These are phyloP conservation scores for Nitzschia sp. DNA, from an alignment of 108 stramenopile genomes.

Conservation along the genomic window DNA sequence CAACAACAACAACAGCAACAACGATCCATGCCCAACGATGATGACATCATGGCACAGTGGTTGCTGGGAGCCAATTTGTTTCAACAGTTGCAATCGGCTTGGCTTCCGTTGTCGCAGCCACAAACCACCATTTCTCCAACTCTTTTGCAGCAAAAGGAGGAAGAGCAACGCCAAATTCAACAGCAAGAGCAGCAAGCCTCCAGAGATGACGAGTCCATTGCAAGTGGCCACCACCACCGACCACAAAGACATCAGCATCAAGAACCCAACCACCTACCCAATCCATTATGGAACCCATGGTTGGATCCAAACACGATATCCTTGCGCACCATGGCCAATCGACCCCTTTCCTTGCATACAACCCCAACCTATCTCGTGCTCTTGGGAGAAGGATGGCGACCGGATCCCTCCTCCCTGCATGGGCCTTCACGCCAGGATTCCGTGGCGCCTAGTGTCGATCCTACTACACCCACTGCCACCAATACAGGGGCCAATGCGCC, in stretches of 20 bases:
- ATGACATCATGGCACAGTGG: slow-evolving; percentile 15
- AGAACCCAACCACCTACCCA: background rate
- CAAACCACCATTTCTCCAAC: slow-evolving; percentile 20
- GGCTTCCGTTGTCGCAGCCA: slow-evolving; percentile 31
- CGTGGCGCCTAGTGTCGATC: background rate
- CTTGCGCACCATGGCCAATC: slow-evolving; percentile 33
- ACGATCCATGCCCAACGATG: slow-evolving; percentile 2
- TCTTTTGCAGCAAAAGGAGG: background rate
- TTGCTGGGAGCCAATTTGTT: slow-evolving; percentile 29
- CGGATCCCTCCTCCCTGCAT: background rate
- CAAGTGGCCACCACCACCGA: slow-evolving; percentile 11
- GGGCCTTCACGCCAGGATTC: background rate
- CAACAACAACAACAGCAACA: background rate
- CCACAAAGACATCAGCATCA: background rate
- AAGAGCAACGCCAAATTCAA: background rate
- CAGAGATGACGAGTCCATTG: slow-evolving; percentile 1
- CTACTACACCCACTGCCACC: background rate
- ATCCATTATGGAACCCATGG: slow-evolving; percentile 22
- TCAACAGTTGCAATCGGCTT: slow-evolving; percentile 14
- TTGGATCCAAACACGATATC: slow-evolving; percentile 33
- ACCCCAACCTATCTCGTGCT: slow-evolving; percentile 25
- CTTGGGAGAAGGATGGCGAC: slow-evolving; percentile 30
- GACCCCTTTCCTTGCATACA: background rate
- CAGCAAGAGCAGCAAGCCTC: background rate
- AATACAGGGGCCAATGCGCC: background rate